Evolutionary conservation across 202 grass and related monocot genomes (phyloP), one percentile per base, ranked within the genome.

Genomic region (Brachypodium distachyon): DNA sequence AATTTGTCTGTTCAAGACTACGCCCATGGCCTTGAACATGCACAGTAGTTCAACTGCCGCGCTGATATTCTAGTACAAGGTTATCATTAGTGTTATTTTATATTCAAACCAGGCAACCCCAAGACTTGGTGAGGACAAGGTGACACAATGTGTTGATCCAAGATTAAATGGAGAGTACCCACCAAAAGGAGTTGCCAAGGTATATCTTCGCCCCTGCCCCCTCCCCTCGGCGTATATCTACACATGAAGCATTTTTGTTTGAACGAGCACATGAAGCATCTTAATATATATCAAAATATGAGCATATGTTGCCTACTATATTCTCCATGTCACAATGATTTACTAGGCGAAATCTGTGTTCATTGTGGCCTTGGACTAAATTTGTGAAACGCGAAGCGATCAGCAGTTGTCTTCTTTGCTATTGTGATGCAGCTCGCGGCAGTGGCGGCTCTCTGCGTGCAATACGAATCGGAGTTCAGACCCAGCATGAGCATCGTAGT

Each of bases 81-180:
- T 18, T 34, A 36, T 22, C 34, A 6, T 50, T 68, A 28, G 31
- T 25, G 8, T 29, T 60, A 18, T 53, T 43, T 47, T 48, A 52
- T 74, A 7, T 40, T 77, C 34, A 47, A 60, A 37, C 54, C 68
- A 91, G 89, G 89, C 89, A 41, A 88, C 84, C 70, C 84, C 77
- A 59, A 84, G 81, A 42, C 86, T 91, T 10, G 74, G 77, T n/a
- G 82, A 81, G 48, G 70, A 77, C 76, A 85, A 85, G 53, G 83
- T 87, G n/a, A 87, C 79, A 64, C 76, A 91, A 85, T 85, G 89
- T 47, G 37, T 91, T 70, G 89, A 91, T 88, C 89, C 89, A 56
- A 88, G 85, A 70, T 71, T 91, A 55, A 87, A 88, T 14, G 84
- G 84, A 33, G 78, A 85, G 59, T 88, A 91, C 74, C 81, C 89